Base-by-base conservation (phyloP, 129 eudicot genomes). In the Cynara cardunculus region DNA sequence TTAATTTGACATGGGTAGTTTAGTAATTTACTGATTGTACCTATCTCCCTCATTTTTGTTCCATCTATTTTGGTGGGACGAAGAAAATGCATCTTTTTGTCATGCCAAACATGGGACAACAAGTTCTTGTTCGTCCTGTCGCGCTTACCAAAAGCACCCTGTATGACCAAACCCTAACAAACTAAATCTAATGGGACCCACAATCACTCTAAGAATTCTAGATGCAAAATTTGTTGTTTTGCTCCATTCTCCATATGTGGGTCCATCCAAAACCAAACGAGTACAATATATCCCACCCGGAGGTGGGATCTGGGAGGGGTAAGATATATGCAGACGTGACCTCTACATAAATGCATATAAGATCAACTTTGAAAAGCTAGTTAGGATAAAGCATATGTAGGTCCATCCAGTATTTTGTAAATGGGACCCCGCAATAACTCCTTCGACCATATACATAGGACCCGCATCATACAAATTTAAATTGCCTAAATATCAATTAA, bases 341-440 rank as follows among this genome's bases (percentile, higher is more conserved):
- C 18, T 41, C 18, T 41, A 41, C 53, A 41, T 0, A 41, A 41
- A 41, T 41, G 18, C 18, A 11, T 41, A 41, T 12, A 41, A 41
- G 53, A 41, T 41, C 2, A 12, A 41, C 2, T 11, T 41, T 41
- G 3, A 12, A 41, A 41, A 12, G 53, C 53, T 41, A 12, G 18
- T 39, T 39, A 35, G 2, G 31, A 28, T 2, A 1, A 5, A 35
- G 9, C 37, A 67, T 16, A 64, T 5, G 39, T 21, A 5, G 25
- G 34, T 34, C 61, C 22, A 26, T 67, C 49, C 2, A 69, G 56
- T 46, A 44, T 37, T 46, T 67, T 12, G 26, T 13, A 28, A 79
- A 30, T 24, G 78, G 71, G 72, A 71, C n/a, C 78, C 71, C 78
- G 25, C 72, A 71, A 49, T 27, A 12, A 79, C 35, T 70, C 74